Evolutionary conservation across 2,329 filamentous ascomycete species (phyloP).

Genomic region (Sclerotinia nivalis): DNA sequence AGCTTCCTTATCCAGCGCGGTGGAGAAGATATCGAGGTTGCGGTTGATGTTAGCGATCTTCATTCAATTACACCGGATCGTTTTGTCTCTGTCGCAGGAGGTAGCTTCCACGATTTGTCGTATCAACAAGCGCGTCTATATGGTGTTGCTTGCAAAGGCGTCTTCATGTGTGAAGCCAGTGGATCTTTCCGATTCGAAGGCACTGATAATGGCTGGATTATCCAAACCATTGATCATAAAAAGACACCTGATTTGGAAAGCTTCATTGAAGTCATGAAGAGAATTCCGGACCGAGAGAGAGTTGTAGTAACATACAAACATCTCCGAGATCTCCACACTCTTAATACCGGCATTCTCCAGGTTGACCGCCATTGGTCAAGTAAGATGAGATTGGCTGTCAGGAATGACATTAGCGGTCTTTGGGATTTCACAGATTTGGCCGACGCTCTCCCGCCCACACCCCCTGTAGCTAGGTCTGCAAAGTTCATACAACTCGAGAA

Average conservation of each 20-base stretch:
- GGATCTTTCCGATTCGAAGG: slow-evolving; percentile 95
- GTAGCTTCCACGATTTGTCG: slow-evolving; percentile 92
- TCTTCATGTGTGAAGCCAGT: slow-evolving; percentile 91
- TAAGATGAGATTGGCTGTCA: slow-evolving; percentile 88
- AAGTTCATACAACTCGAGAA: slow-evolving; percentile 92
- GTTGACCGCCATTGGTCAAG: slow-evolving; percentile 94
- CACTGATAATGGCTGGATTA: slow-evolving; percentile 87
- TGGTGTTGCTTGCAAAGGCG: slow-evolving; percentile 86
- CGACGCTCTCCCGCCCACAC: slow-evolving; percentile 73
- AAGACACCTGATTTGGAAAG: slow-evolving; percentile 83
- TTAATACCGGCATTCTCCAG: slow-evolving; percentile 89
- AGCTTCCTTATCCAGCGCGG: slow-evolving; percentile 83
- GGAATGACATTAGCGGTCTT: slow-evolving; percentile 85
- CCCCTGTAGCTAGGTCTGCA: slow-evolving; percentile 73
- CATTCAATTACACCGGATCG: slow-evolving; percentile 94
- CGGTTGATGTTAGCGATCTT: slow-evolving; percentile 78
- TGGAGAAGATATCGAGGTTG: slow-evolving; percentile 81
- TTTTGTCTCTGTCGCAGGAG: slow-evolving; percentile 91
- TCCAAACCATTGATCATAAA: slow-evolving; percentile 89
- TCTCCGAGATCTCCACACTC: slow-evolving; percentile 87
- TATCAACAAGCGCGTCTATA: slow-evolving; percentile 98
- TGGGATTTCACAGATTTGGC: slow-evolving; percentile 93
- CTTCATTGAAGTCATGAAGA: slow-evolving; percentile 89
- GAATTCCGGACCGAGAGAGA: slow-evolving; percentile 76
- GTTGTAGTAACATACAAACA: slow-evolving; percentile 97